phyloP scores from a whole-genome alignment of 2,329 filamentous ascomycete genomes.

The Colletotrichum sp. region DNA sequence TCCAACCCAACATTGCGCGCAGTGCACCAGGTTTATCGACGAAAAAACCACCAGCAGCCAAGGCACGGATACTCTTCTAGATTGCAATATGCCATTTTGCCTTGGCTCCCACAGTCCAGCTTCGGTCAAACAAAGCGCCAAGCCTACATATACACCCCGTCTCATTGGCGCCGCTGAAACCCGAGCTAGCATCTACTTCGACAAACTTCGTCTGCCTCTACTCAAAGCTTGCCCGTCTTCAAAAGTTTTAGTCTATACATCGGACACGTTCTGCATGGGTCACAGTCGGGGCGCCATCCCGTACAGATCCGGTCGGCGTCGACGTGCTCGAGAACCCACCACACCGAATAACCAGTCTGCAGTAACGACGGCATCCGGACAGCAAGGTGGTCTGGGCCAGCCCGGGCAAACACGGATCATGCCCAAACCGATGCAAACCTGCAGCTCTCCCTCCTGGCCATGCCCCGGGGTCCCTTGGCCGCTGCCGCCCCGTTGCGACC shows the following conservation, averaged over 20 bases:
- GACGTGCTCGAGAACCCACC: not conserved
- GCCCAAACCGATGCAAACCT: constrained; percentile 3
- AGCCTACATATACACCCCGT: not conserved
- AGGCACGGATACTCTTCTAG: not conserved
- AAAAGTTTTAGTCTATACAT: not conserved
- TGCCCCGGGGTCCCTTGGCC: not conserved
- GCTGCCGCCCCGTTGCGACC: not conserved
- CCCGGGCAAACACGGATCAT: constrained; percentile 10
- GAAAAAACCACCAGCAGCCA: not conserved
- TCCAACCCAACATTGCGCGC: not conserved
- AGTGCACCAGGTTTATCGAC: not conserved
- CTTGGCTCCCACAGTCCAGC: not conserved
- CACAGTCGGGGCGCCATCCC: not conserved
- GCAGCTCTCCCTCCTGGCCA: not conserved
- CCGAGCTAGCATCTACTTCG: constrained; percentile 1
- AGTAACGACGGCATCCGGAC: not conserved
- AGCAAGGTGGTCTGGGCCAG: constrained; percentile 4
- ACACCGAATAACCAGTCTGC: not conserved
- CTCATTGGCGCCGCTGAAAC: constrained; percentile 3
- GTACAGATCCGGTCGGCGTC: not conserved
- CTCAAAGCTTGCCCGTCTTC: not conserved
- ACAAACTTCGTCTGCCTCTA: not conserved
- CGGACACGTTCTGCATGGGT: not conserved
- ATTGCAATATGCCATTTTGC: not conserved
- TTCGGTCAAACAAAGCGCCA: not conserved